Evolutionary conservation across 768 basidiomycete species (phyloP), one percentile per base, ranked within the genome.

Genomic region (Psilocybe tampanensis): DNA sequence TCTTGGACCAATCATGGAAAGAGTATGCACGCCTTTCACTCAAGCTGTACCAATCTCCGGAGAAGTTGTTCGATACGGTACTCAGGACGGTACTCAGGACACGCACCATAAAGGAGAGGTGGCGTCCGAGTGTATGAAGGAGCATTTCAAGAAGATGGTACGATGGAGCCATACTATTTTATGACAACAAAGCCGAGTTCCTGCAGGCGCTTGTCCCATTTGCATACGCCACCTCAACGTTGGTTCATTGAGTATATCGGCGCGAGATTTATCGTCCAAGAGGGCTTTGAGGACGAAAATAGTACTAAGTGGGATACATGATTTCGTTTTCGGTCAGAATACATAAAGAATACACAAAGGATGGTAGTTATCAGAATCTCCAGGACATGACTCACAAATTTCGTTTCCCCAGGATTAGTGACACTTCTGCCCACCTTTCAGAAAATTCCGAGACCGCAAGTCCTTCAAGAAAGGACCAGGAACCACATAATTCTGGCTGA

Each of bases 111-210:
- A 55, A 6, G 65, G 66, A 21, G 56, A 71, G 22, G 66, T 61
- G n/a, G 59, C 72, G 5, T 64, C 65, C 5, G 55, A 60, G 22
- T 59, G 66, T 50, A 62, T 73, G 62, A 55, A 61, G 52, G 65
- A 67, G 12, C 63, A 71, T 56, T 76, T 76, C 66, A 72, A 66
- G 55, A 63, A 75, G 44, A 52, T 69, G 24, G 70, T 47, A 58
- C 64, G 44, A 59, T 74, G 70, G 21, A 64, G 70, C 19, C 76
- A 77, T 54, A 66, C 32, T 70, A 13, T 74, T 73, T 52, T 65
- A 72, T 34, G 74, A 75, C 41, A 59, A 68, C 44, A 60, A 59
- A 47, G 60, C 68, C 15, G 70, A 71, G 34, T 62, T 70, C 44
- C 59, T 70, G n/a, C 44, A 54, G 42, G 24, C 42, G 24, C 26